A percentile compares a stretch with the other conserved stretches of the same genome.
phyloP scores from a whole-genome alignment of 73 alveolate genomes.

The Breviolum minutum region DNA sequence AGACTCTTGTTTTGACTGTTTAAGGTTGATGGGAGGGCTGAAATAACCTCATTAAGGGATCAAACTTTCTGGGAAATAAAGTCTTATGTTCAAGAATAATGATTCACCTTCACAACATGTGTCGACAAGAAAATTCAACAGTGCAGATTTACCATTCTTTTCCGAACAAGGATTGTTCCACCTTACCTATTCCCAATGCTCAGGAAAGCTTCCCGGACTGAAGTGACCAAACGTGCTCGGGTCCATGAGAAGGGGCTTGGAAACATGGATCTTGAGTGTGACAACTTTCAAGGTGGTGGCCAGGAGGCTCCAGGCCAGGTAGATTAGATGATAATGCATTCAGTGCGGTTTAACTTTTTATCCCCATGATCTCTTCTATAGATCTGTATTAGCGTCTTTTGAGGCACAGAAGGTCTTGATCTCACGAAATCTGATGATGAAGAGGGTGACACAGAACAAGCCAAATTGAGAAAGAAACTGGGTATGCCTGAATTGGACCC shows the following conservation, averaged over 20 bases:
- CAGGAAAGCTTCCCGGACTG: background rate
- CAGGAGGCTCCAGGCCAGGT: no score
- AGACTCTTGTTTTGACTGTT: background rate
- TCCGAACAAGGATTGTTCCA: no score
- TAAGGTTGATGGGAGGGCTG: no score
- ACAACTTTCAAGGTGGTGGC: background rate
- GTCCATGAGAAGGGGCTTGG: constrained; percentile 1
- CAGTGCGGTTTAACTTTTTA: background rate
- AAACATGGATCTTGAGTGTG: background rate
- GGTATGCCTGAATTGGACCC: background rate
- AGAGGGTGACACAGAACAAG: background rate
- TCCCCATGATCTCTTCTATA: background rate
- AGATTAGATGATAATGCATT: no score
- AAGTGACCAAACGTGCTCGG: constrained; percentile 9
- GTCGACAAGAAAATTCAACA: no score
- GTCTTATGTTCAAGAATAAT: no score
- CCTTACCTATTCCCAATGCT: background rate
- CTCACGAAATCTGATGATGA: background rate
- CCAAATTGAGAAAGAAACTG: background rate
- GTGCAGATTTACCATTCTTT: no score
- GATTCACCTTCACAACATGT: no score
- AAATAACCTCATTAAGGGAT: no score
- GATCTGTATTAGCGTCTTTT: no score
- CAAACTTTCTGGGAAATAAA: no score
- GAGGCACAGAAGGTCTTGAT: background rate